Percentiles rank a stretch among this genome's conserved stretches.
These are phyloP conservation scores for Venturia aucupariae DNA, from an alignment of 2,329 filamentous ascomycete genomes.

Conservation along the genomic window DNA sequence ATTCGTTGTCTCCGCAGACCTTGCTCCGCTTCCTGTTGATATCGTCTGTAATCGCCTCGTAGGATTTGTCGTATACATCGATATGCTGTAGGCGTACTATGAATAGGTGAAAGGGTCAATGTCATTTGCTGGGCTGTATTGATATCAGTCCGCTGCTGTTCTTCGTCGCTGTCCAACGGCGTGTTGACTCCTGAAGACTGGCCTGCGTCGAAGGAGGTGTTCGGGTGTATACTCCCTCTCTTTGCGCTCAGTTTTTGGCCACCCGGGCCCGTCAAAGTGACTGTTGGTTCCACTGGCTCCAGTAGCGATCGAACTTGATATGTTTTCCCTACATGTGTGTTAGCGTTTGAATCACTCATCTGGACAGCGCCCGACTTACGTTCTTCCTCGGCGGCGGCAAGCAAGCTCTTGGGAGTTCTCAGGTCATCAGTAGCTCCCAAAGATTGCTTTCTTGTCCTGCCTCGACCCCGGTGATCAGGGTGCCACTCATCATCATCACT, in stretches of 20 bases:
- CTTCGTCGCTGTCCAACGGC: slow-evolving; percentile 73
- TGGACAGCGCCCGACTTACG: slow-evolving; percentile 42
- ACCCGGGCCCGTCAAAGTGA: slow-evolving; percentile 54
- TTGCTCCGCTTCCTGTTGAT: slow-evolving; percentile 69
- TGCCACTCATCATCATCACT: slow-evolving; percentile 55
- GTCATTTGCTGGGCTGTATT: slow-evolving; percentile 78
- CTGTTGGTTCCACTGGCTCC: slow-evolving; percentile 56
- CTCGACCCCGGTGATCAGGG: slow-evolving; percentile 30
- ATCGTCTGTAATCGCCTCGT: slow-evolving; percentile 71
- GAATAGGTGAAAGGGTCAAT: slow-evolving; percentile 70
- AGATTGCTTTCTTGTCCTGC: slow-evolving; percentile 24
- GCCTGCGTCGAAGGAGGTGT: slow-evolving; percentile 71
- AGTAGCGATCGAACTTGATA: slow-evolving; percentile 57
- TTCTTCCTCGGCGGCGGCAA: slow-evolving; percentile 71
- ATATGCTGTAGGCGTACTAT: slow-evolving; percentile 64
- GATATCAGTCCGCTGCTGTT: slow-evolving; percentile 76
- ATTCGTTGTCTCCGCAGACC: slow-evolving; percentile 72
- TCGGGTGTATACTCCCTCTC: slow-evolving; percentile 54
- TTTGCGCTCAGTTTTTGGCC: slow-evolving; percentile 46
- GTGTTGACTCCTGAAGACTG: slow-evolving; percentile 49
- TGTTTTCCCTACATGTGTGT: slow-evolving; percentile 38
- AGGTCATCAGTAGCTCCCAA: slow-evolving; percentile 19
- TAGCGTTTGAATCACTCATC: neutral
- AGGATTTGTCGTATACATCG: slow-evolving; percentile 84
- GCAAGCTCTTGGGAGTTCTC: slow-evolving; percentile 46